These are phyloP conservation scores for Phytopythium ostracodes DNA, from an alignment of 352 stramenopile genomes.

Conservation along the genomic window DNA sequence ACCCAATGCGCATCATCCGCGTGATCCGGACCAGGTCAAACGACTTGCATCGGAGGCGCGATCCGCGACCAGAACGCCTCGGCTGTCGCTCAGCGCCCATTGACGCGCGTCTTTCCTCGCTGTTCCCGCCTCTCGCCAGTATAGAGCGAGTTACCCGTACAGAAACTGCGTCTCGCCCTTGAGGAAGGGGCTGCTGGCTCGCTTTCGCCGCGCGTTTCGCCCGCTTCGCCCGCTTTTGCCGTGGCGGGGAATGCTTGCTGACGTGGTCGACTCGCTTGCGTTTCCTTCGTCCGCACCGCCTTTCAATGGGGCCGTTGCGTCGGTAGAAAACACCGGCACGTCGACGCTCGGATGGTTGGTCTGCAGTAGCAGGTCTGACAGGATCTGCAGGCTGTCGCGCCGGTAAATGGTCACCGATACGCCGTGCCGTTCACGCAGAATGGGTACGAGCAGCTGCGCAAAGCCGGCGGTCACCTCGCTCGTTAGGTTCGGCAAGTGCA, in stretches of 20 bases:
- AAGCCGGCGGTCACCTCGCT: conserved; percentile 61
- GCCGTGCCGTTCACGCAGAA: conserved; percentile 59
- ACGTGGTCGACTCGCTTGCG: conserved; percentile 8
- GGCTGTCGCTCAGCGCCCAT: neutral
- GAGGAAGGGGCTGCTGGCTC: conserved; percentile 32
- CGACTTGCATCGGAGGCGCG: too few species aligned
- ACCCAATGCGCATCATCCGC: too few species aligned
- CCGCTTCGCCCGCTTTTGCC: conserved; percentile 12
- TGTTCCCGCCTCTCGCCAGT: neutral
- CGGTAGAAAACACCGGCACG: conserved; percentile 22
- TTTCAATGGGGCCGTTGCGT: conserved; percentile 1
- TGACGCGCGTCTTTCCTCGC: neutral
- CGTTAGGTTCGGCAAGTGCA: conserved; percentile 41
- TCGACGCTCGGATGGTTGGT: conserved; percentile 35
- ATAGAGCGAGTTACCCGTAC: conserved; percentile 21
- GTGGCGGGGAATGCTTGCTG: conserved; percentile 10
- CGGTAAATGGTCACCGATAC: conserved; percentile 61
- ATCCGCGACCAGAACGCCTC: too few species aligned
- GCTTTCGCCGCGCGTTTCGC: conserved; percentile 12
- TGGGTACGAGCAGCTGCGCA: conserved; percentile 58
- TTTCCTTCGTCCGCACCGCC: neutral
- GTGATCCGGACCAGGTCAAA: too few species aligned
- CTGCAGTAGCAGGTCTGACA: conserved; percentile 60
- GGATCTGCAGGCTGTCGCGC: conserved; percentile 47
- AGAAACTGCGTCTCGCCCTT: conserved; percentile 44